A percentile compares a stretch with the other conserved stretches of the same genome.
Evolutionary conservation across 2,329 filamentous ascomycete species (phyloP).

Genomic region (Aureobasidium mangrovei): DNA sequence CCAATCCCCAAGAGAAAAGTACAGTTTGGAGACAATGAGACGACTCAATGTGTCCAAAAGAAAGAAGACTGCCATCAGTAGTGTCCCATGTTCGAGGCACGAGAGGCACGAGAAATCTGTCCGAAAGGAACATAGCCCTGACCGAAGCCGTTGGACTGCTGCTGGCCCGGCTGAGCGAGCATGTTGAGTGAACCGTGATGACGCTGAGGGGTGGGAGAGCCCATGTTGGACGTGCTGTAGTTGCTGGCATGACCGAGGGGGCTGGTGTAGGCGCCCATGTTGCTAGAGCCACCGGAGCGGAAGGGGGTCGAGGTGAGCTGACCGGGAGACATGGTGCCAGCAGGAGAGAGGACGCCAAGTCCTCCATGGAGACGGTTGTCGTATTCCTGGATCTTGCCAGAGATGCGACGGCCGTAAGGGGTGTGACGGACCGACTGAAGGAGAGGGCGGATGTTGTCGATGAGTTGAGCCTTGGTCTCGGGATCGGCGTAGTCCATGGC

Average conservation of each 20-base stretch:
- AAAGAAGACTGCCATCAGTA: slow-evolving; percentile 6
- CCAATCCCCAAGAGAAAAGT: not conserved
- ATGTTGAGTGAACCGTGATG: slow-evolving; percentile 8
- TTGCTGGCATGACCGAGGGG: not conserved
- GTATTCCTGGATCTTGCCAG: slow-evolving; percentile 66
- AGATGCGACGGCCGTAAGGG: slow-evolving; percentile 88
- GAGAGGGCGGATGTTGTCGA: slow-evolving; percentile 78
- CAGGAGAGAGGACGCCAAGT: not conserved
- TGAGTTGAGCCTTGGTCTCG: slow-evolving; percentile 62
- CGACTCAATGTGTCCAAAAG: not conserved
- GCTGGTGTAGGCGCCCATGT: slow-evolving; percentile 4
- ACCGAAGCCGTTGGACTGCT: slow-evolving; percentile 7
- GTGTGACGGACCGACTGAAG: slow-evolving; percentile 79
- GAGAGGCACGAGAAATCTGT: slow-evolving; percentile 2
- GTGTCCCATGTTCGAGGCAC: slow-evolving; percentile 6
- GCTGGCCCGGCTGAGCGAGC: slow-evolving; percentile 8
- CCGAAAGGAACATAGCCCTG: slow-evolving; percentile 7
- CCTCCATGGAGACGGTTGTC: slow-evolving; percentile 27
- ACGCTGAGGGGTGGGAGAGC: slow-evolving; percentile 8
- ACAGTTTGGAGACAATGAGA: not conserved
- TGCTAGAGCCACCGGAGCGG: slow-evolving; percentile 1
- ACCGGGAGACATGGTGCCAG: slow-evolving; percentile 8
- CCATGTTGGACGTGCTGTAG: slow-evolving; percentile 5
- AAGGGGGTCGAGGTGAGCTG: slow-evolving; percentile 1
- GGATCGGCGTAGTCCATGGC: slow-evolving; percentile 77